Evolutionary conservation across 2,329 filamentous ascomycete genomes (phyloP), one percentile per base, ranked within the genome.

Genomic region (Myriosclerotinia duriaeana): DNA sequence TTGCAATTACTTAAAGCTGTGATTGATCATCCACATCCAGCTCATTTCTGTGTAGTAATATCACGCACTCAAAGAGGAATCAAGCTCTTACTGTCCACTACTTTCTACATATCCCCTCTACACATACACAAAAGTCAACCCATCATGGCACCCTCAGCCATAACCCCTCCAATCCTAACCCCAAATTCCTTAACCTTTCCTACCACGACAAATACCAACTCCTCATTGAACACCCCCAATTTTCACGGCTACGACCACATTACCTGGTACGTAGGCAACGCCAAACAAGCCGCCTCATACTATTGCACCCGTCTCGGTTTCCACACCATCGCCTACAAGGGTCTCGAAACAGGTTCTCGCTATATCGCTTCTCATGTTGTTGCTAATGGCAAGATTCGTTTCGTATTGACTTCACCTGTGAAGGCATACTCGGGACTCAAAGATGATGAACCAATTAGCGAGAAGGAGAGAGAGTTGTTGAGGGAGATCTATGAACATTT

Each of bases 221-320:
- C 53, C 9, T 46, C 59, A 5, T 44, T 67, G 34, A 52, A 36
- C 36, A 80, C 73, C 69, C 78, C 78, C 73, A 84, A 83, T 76
- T 93, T 96, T 81, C 86, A 87, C 69, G 93, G 92, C 76, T 97
- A 97, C 78, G 92, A 97, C 79, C 91, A 97, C 79, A 86, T 97
- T 66, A 93, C 92, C 72, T 97, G 93, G 93, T 97, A 92, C 82
- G 94, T 97, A 40, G 93, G 93, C 76, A 98, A 98, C 77, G 93
- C 94, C 73, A 97, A 97, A 80, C 93, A 97, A 82, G 92, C 93
- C 3, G 93, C 93, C 50, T 85, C 89, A 17, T 97, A 92, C 81
- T 97, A 97, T 80, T 89, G 89, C 72, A 89, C 87, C 14, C 90
- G 93, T 71, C 93, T 97, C 82, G 93, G 92, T 66, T 97, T 97